These are phyloP conservation scores for Yamadazyma taylorii DNA, from an alignment of 1,139 yeast genomes.

Conservation along the genomic window DNA sequence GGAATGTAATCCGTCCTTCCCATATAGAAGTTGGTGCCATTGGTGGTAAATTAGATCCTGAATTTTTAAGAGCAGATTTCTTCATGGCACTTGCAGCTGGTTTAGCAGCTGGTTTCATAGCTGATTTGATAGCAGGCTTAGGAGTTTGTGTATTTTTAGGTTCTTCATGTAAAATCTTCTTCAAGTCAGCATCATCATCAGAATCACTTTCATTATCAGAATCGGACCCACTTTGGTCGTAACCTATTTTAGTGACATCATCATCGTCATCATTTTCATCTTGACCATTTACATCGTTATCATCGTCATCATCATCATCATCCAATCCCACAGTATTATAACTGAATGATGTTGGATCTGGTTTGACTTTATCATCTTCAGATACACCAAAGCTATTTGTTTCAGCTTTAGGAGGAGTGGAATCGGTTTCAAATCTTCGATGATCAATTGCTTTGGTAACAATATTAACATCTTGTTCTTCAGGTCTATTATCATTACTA, in stretches of 20 bases:
- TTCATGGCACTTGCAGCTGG: too few relatives aligned
- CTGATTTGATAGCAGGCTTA: slow-evolving; percentile 2
- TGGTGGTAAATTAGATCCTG: slow-evolving; percentile 16
- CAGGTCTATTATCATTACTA: slow-evolving; percentile 23
- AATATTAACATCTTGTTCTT: slow-evolving; percentile 32
- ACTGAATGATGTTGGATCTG: background rate
- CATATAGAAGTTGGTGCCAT: slow-evolving; percentile 33
- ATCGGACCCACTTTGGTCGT: slow-evolving; percentile 6
- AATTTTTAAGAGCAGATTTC: slow-evolving; percentile 5
- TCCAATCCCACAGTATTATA: slow-evolving; percentile 2
- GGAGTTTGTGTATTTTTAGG: slow-evolving; percentile 1
- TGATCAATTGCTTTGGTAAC: slow-evolving; percentile 46
- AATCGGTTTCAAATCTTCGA: slow-evolving; percentile 26
- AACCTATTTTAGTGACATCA: slow-evolving; percentile 19
- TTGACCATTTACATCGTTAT: slow-evolving; percentile 15
- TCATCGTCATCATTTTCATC: slow-evolving; percentile 12
- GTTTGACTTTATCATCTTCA: background rate
- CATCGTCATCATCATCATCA: slow-evolving; percentile 11
- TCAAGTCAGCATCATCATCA: slow-evolving; percentile 17
- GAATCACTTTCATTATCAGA: slow-evolving; percentile 6
- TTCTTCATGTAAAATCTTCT: slow-evolving; percentile 15
- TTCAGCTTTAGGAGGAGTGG: slow-evolving; percentile 1
- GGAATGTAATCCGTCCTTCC: slow-evolving; percentile 58
- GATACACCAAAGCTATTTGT: slow-evolving; percentile 1
- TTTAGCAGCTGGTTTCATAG: slow-evolving; percentile 4